A percentile compares a stretch with the other conserved stretches of the same genome.
Evolutionary conservation across 2,329 filamentous ascomycete species (phyloP).

Genomic region (Fusarium circinatum): DNA sequence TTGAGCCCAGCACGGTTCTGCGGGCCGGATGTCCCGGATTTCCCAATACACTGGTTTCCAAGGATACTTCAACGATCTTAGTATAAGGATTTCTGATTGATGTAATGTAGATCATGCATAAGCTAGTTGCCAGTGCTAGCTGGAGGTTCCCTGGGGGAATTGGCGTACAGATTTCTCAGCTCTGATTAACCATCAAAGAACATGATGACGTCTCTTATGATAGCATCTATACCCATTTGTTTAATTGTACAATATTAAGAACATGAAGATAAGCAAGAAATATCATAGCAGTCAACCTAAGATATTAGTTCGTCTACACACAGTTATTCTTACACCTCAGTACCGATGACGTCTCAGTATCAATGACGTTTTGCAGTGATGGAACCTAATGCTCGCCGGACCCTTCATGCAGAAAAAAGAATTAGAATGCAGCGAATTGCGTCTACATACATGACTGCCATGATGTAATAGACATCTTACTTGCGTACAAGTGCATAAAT

Average conservation of each 20-base stretch:
- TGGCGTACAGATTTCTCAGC: slow-evolving; percentile 21
- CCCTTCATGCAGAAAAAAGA: neutral
- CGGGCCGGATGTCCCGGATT: slow-evolving; percentile 33
- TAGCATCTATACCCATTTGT: slow-evolving; percentile 39
- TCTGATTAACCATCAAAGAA: slow-evolving; percentile 23
- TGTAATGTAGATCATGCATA: slow-evolving; percentile 16
- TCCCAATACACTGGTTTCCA: slow-evolving; percentile 13
- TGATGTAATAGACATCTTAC: slow-evolving; percentile 8
- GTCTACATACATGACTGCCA: neutral
- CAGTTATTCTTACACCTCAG: neutral
- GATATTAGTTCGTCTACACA: neutral
- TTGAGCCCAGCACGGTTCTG: slow-evolving; percentile 24
- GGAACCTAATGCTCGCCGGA: neutral
- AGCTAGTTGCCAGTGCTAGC: slow-evolving; percentile 2
- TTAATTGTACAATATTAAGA: slow-evolving; percentile 19
- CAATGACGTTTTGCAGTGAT: neutral
- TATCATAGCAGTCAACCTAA: neutral
- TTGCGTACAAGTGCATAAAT: neutral
- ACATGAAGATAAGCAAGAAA: slow-evolving; percentile 7
- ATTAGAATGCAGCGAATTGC: neutral
- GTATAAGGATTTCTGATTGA: slow-evolving; percentile 5
- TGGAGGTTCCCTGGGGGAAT: neutral
- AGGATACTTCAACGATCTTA: neutral
- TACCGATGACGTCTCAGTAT: neutral
- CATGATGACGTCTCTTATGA: slow-evolving; percentile 35